phyloP scores from a whole-genome alignment of 2,329 filamentous ascomycete species.

The Tolypocladium tundrense region DNA sequence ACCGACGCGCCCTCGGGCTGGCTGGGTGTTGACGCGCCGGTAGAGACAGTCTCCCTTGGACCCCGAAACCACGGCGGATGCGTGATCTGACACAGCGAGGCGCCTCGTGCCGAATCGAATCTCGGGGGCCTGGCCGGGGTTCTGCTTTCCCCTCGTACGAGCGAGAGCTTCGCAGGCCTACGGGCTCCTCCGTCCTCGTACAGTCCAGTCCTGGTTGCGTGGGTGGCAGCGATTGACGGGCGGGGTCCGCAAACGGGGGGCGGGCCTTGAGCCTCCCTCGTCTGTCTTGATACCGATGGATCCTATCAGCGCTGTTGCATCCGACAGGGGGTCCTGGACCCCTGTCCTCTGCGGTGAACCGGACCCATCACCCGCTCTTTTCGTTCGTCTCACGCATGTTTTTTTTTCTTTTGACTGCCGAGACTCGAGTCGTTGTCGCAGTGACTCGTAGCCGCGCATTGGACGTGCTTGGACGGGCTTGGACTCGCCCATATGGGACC shows the following conservation, averaged over 20 bases:
- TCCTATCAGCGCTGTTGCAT: not conserved
- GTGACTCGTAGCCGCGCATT: not conserved
- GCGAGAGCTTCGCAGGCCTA: too few relatives aligned
- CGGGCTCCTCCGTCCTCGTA: too few relatives aligned
- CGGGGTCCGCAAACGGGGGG: not conserved
- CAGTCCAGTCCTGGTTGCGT: not conserved
- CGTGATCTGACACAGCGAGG: conserved; percentile 1
- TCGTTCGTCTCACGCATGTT: not conserved
- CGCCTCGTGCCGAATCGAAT: not conserved
- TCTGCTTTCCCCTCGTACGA: not conserved
- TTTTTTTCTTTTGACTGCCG: not conserved
- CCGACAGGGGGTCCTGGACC: not conserved
- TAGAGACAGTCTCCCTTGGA: not conserved
- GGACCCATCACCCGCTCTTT: not conserved
- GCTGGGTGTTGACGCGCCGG: not conserved
- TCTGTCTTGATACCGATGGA: not conserved
- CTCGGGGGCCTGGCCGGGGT: not conserved
- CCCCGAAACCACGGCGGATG: not conserved
- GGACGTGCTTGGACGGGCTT: not conserved
- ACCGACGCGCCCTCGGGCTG: too few relatives aligned
- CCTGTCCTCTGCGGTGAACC: not conserved
- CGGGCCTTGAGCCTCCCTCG: not conserved
- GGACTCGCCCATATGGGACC: not conserved
- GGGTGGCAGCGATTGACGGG: not conserved
- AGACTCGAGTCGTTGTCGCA: not conserved